phyloP scores from a whole-genome alignment of 495 filamentous ascomycete genomes.

The Neurospora sp. region DNA sequence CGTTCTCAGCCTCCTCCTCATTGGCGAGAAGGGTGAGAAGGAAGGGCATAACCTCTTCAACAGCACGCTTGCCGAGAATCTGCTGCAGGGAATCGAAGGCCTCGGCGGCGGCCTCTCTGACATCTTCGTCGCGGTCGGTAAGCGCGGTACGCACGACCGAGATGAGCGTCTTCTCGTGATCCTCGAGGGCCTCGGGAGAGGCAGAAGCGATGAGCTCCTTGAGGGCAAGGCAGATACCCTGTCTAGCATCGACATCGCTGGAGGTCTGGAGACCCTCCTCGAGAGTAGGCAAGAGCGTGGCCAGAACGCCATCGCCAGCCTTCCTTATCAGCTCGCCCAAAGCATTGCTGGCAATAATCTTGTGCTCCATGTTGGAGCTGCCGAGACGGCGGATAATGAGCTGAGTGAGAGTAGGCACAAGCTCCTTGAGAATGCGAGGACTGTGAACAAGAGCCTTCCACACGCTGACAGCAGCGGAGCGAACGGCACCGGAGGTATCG shows the following conservation, averaged over 20 bases:
- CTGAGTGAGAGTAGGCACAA: constrained; percentile 87
- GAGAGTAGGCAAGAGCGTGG: constrained; percentile 79
- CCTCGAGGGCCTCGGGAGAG: constrained; percentile 77
- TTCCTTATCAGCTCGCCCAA: constrained; percentile 94
- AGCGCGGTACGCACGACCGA: constrained; percentile 88
- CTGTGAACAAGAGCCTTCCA: constrained; percentile 97
- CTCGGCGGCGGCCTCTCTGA: constrained; percentile 91
- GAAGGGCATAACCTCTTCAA: constrained; percentile 90
- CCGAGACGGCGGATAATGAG: constrained; percentile 89
- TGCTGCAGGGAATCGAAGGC: constrained; percentile 92
- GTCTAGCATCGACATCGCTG: constrained; percentile 84
- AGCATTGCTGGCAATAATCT: constrained; percentile 94
- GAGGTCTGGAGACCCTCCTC: constrained; percentile 86
- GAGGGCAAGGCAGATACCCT: constrained; percentile 94
- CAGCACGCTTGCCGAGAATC: constrained; percentile 81
- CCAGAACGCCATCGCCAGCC: constrained; percentile 84
- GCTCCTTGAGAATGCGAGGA: constrained; percentile 84
- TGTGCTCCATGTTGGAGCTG: constrained; percentile 95
- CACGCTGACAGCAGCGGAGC: constrained; percentile 78
- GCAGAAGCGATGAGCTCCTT: constrained; percentile 90
- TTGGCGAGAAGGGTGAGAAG: constrained; percentile 77
- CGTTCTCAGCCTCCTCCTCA: constrained; percentile 82
- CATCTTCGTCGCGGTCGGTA: constrained; percentile 79
- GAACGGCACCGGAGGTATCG: constrained; percentile 89
- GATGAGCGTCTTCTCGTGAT: constrained; percentile 90